Conservation (phyloP, 257 asterid genomes). For the Solanum paucissectum region DNA sequence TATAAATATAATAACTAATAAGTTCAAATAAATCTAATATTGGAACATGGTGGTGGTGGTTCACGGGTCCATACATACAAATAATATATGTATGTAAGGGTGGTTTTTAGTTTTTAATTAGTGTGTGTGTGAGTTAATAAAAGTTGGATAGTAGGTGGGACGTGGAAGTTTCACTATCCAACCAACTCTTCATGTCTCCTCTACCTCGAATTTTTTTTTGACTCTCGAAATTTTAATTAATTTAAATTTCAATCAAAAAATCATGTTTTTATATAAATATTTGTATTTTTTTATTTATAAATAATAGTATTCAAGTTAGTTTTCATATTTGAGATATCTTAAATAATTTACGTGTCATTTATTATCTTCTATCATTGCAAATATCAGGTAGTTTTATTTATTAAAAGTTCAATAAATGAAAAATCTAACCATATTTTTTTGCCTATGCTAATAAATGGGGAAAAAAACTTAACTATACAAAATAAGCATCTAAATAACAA, state of each 20-base stretch:
- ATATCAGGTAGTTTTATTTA: not conserved
- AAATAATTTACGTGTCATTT: too few species aligned
- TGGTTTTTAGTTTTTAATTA: not conserved
- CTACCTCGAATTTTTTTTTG: accelerated
- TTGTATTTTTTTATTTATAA: too few species aligned
- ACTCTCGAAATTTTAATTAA: too few species aligned
- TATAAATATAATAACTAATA: not conserved
- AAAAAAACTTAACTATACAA: too few species aligned
- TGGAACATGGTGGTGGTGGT: not conserved
- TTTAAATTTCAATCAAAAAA: too few species aligned
- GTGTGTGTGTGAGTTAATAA: not conserved
- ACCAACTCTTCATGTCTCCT: not conserved
- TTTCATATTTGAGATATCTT: not conserved
- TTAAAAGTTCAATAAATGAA: not conserved
- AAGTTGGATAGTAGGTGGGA: not conserved
- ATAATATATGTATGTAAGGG: not conserved
- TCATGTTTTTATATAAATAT: too few species aligned
- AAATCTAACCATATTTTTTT: too few species aligned
- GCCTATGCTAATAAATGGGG: not conserved
- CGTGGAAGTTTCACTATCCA: not conserved
- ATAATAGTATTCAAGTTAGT: too few species aligned
- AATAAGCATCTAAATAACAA: too few species aligned
- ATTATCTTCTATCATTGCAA: not conserved
- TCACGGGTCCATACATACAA: not conserved
- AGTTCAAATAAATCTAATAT: not conserved